Percentiles rank a stretch among this genome's conserved stretches.
These are phyloP conservation scores for Blastobotrys terrestris DNA, from an alignment of 805 yeast species.

Conservation along the genomic window DNA sequence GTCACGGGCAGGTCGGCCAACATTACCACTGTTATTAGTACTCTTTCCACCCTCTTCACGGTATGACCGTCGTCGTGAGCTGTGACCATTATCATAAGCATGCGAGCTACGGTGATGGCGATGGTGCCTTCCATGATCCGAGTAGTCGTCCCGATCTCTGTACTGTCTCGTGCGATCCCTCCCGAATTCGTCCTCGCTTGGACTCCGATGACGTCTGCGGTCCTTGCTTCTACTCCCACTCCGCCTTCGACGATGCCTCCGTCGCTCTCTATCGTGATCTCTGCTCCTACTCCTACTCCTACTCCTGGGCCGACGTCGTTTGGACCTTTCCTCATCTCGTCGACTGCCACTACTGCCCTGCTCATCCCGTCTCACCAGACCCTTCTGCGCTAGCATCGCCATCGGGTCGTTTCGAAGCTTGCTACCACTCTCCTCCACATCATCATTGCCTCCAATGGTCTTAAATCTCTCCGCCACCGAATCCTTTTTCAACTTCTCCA, in stretches of 20 bases:
- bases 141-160: not conserved
- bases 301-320: not conserved
- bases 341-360: not conserved
- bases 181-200: not conserved
- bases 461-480: conserved; percentile 7
- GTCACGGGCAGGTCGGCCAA: too few relatives aligned
- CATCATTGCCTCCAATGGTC: conserved; percentile 4
- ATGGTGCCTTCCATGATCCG: conserved; percentile 2
- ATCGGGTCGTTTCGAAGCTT: conserved; percentile 45
- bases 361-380: conserved; percentile 7
- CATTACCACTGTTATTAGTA: too few relatives aligned
- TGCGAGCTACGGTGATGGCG: too few relatives aligned
- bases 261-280: conserved; percentile 4
- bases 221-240: conserved; percentile 9
- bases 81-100: too few relatives aligned
- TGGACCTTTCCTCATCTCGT: conserved; percentile 10
- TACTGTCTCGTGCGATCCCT: conserved; percentile 2
- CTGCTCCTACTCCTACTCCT: conserved; percentile 3
- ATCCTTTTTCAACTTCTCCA: not conserved
- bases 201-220: conserved; percentile 12
- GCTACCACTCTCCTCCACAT: conserved; percentile 6
- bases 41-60: too few relatives aligned
- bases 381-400: conserved; percentile 34
- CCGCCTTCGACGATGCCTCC: conserved; percentile 1
- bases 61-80: too few relatives aligned